Evolutionary conservation across 2,329 filamentous ascomycete genomes (phyloP).

Genomic region (Zymoseptoria tritici): DNA sequence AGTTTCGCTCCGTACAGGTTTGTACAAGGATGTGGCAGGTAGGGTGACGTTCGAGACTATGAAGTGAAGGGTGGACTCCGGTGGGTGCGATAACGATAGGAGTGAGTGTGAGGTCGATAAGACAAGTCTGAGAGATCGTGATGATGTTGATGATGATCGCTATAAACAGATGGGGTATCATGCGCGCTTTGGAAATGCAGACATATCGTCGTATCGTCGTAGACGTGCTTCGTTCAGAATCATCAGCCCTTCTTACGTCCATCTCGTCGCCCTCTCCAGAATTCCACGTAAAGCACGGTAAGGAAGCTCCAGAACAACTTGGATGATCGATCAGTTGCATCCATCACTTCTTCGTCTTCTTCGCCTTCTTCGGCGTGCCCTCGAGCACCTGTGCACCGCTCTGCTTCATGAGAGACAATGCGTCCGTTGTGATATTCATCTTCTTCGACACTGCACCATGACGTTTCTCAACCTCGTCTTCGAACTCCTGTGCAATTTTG

Average conservation of each 20-base stretch:
- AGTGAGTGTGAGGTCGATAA: not conserved
- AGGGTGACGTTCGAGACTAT: not conserved
- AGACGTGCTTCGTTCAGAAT: not conserved
- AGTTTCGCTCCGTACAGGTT: not conserved
- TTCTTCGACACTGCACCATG: conserved; percentile 45
- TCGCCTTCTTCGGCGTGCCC: conserved; percentile 34
- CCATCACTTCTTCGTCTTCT: conserved; percentile 15
- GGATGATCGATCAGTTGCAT: not conserved
- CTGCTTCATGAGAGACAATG: conserved; percentile 43
- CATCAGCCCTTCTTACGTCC: not conserved
- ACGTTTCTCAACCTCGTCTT: conserved; percentile 48
- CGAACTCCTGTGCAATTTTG: conserved; percentile 46
- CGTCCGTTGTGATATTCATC: conserved; percentile 30
- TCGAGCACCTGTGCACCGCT: conserved; percentile 48
- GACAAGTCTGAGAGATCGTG: not conserved
- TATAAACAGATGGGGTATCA: not conserved
- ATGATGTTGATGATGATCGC: not conserved
- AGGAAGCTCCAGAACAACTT: not conserved
- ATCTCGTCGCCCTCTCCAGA: not conserved
- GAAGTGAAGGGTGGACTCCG: not conserved
- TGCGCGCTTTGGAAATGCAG: not conserved
- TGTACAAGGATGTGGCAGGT: not conserved
- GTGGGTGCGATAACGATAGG: not conserved
- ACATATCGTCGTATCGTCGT: not conserved
- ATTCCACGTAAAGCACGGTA: not conserved